Percentiles rank a stretch among this genome's conserved stretches.
phyloP scores from a whole-genome alignment of 208 protist species.

The Porcisia deanei region DNA sequence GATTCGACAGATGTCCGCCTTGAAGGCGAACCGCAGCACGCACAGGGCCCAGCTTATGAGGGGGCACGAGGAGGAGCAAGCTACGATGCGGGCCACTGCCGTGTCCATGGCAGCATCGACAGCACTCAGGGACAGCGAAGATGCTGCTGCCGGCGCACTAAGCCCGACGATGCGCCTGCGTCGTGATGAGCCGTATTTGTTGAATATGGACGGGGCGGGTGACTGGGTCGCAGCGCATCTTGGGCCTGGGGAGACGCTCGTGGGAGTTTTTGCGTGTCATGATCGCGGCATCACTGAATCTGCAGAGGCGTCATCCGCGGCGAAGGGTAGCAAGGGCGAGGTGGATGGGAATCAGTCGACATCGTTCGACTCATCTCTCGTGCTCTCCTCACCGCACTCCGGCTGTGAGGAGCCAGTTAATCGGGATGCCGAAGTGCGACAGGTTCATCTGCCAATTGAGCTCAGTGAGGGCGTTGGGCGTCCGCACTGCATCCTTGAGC shows the following conservation, averaged over 20 bases:
- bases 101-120: slow-evolving; percentile 2
- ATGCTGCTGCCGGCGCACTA: slow-evolving; percentile 19
- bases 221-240: slow-evolving; percentile 76
- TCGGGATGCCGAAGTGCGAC: slow-evolving; percentile 3
- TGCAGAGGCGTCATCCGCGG: neutral
- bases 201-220: slow-evolving; percentile 74
- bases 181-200: slow-evolving; percentile 54
- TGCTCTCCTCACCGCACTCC: neutral
- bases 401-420: neutral
- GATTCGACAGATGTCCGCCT: slow-evolving; percentile 54
- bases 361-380: slow-evolving; percentile 28
- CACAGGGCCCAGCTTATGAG: slow-evolving; percentile 25
- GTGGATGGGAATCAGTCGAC: neutral
- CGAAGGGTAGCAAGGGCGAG: neutral
- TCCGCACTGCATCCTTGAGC: slow-evolving; percentile 32
- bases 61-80: slow-evolving; percentile 24
- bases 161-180: slow-evolving; percentile 30
- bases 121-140: slow-evolving; percentile 19
- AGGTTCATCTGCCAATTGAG: slow-evolving; percentile 15
- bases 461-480: slow-evolving; percentile 28
- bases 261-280: slow-evolving; percentile 31
- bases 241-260: slow-evolving; percentile 27
- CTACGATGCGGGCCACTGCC: slow-evolving; percentile 8
- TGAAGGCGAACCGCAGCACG: slow-evolving; percentile 31
- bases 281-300: too few species aligned